Conservation (phyloP, 805 yeast species). For the Pichia eremophila region DNA sequence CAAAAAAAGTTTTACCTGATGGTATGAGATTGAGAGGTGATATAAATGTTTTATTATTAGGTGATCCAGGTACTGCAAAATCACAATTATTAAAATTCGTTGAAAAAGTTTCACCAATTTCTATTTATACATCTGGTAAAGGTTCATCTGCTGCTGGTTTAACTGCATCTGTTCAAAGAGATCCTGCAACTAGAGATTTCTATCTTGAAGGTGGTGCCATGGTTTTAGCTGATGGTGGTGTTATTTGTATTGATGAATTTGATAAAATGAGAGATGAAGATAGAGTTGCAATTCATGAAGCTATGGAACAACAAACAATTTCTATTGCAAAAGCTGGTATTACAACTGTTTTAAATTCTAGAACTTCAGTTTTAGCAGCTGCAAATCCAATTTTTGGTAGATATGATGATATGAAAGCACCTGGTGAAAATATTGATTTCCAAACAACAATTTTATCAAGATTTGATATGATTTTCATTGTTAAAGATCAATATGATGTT, state of each 20-base stretch:
- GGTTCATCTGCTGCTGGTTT: constrained; percentile 99
- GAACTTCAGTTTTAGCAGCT: constrained; percentile 95
- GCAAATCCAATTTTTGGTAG: constrained; percentile 97
- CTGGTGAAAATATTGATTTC: constrained; percentile 97
- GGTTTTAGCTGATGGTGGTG: constrained; percentile 99
- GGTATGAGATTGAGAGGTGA: constrained; percentile 97
- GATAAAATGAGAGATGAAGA: constrained; percentile 99
- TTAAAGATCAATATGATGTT: constrained; percentile 89
- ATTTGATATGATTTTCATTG: constrained; percentile 97
- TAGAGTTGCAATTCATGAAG: constrained; percentile 97
- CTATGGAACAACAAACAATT: constrained; percentile 99
- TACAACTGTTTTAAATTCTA: constrained; percentile 89
- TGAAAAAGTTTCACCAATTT: constrained; percentile 87
- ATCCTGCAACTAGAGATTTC: constrained; percentile 78
- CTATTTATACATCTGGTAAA: constrained; percentile 96
- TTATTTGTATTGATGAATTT: constrained; percentile 97
- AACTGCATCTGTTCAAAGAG: constrained; percentile 96
- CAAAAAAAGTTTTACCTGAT: constrained; percentile 85
- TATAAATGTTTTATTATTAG: constrained; percentile 82
- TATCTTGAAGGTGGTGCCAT: constrained; percentile 98
- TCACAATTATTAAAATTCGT: constrained; percentile 93
- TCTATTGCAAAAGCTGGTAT: constrained; percentile 99
- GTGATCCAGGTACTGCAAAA: constrained; percentile 99
- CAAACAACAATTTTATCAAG: constrained; percentile 95
- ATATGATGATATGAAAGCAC: constrained; percentile 90